Evolutionary conservation across 805 yeast species (phyloP), one percentile per base, ranked within the genome.

Genomic region (Wickerhamiella vanderwaltii): DNA sequence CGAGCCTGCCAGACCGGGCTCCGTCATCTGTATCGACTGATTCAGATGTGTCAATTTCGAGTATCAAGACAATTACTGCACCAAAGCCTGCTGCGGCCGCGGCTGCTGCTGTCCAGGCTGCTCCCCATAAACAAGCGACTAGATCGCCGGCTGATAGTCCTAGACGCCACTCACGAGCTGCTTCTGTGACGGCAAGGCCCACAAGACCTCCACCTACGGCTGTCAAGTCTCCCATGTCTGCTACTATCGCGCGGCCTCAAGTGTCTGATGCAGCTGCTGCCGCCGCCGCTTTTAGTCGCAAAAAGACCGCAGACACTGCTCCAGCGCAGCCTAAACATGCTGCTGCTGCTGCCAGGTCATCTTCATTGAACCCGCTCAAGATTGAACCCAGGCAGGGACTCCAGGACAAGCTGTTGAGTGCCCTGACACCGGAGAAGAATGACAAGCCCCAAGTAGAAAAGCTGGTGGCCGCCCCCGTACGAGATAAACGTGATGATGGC

Each of bases 301-400:
- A n/a, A n/a, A n/a, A n/a, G n/a, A n/a, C n/a, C n/a, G n/a, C n/a
- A n/a, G n/a, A n/a, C n/a, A n/a, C n/a, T n/a, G n/a, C n/a, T n/a
- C n/a, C n/a, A n/a, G n/a, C n/a, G n/a, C n/a, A n/a, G n/a, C n/a
- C n/a, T n/a, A n/a, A n/a, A n/a, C n/a, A n/a, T n/a, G n/a, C 36
- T 5, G 36, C 36, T 9, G 53, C 53, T 3, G 54, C 54, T 2
- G 53, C 53, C 6, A 39, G 48, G 2, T 48, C 52, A 2, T 48
- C 52, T 29, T 25, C 40, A 7, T 23, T 46, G 13, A 15, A 29
- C 28, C 45, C 52, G 4, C 29, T 43, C 15, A 30, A 29, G 5
- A 46, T 50, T 3, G 48, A 38, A 16, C 54, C 54, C 12, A 15
- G 26, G 28, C 32, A 20, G n/a, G 34, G 31, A 18, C 37, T 34